phyloP scores from a whole-genome alignment of 805 yeast genomes.

The Pichia californica region DNA sequence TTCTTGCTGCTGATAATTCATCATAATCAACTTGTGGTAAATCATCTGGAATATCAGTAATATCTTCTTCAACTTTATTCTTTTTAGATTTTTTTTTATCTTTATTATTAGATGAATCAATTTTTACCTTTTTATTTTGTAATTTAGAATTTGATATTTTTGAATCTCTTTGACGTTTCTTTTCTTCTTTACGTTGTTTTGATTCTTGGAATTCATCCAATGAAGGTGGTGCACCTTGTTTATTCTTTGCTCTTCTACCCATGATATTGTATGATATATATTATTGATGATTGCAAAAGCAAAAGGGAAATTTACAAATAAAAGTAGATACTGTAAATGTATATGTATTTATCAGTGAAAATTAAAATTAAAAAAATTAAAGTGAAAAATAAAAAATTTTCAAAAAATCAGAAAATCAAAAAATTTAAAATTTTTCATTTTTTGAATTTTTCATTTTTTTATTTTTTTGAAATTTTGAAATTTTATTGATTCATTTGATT shows the following conservation, averaged over 20 bases:
- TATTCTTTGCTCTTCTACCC: conserved; percentile 93
- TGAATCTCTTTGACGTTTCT: conserved; percentile 28
- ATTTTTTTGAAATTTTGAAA: no score
- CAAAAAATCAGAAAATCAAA: no score
- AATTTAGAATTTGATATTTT: conserved; percentile 20
- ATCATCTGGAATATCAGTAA: conserved; percentile 37
- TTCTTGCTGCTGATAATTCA: conserved; percentile 62
- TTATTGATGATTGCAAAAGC: neutral
- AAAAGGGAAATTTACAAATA: no score
- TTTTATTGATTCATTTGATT: no score
- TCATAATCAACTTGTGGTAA: conserved; percentile 64
- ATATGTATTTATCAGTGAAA: no score
- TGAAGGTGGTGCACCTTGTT: conserved; percentile 89
- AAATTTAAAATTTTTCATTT: no score
- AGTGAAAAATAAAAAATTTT: no score
- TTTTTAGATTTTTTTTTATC: conserved; percentile 25
- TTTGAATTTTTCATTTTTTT: no score
- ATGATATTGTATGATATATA: conserved; percentile 29
- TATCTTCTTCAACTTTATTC: conserved; percentile 20
- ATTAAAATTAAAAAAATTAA: conserved; percentile 11
- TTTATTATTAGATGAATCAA: conserved; percentile 18
- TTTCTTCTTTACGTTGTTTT: conserved; percentile 35
- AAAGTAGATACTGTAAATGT: no score
- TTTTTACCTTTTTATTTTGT: conserved; percentile 11
- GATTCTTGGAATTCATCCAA: conserved; percentile 68